phyloP scores from a whole-genome alignment of 176 grass and related monocot genomes.

The Musa schizocarpa region DNA sequence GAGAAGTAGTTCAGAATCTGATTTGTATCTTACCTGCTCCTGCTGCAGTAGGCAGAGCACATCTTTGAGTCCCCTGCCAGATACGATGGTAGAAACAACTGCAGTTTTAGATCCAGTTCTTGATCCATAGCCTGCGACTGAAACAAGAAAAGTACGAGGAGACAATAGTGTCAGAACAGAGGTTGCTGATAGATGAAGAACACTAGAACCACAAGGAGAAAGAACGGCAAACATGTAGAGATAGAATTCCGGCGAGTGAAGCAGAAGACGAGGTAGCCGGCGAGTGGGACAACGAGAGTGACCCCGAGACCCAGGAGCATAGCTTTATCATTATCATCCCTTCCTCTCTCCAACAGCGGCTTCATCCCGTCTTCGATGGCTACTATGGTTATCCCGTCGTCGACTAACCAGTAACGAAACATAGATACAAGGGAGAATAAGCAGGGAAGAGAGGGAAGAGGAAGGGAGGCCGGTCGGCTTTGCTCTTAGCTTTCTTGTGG shows the following conservation, averaged over 20 bases:
- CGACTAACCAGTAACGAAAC: not conserved
- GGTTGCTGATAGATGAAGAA: not conserved
- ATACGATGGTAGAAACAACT: not conserved
- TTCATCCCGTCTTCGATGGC: not conserved
- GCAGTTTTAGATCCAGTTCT: not conserved
- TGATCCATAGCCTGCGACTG: not conserved
- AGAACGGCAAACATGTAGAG: not conserved
- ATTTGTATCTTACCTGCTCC: slow-evolving; percentile 1
- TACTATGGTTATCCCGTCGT: not conserved
- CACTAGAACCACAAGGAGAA: not conserved
- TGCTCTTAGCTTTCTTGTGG: not conserved
- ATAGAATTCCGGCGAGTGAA: not conserved
- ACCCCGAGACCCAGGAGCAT: not conserved
- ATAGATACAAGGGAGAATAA: not conserved
- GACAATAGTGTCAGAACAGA: no score
- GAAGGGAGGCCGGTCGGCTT: not conserved
- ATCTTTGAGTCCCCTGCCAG: slow-evolving; percentile 1
- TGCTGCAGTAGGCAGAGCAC: not conserved
- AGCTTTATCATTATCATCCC: not conserved
- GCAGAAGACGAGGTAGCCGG: not conserved
- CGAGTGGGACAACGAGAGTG: not conserved
- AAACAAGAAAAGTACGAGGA: not conserved
- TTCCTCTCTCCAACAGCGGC: not conserved
- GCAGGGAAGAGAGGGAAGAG: not conserved
- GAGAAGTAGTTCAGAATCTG: not conserved